A percentile compares a stretch with the other conserved stretches of the same genome.
Conservation (phyloP, 75 land plant genomes). For the Azolla pinnata region DNA sequence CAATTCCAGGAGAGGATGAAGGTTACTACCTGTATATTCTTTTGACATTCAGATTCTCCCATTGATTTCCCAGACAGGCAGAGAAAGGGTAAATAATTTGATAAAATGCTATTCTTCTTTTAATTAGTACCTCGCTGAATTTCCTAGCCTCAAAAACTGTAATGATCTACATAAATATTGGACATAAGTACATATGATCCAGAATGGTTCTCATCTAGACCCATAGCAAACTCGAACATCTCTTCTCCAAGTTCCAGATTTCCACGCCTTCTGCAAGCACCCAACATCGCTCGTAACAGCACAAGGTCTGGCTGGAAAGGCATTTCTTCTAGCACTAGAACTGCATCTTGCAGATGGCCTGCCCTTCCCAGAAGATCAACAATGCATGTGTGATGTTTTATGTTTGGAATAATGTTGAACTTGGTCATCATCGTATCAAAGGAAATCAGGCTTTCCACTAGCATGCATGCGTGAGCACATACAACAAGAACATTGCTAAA, state of each 20-base stretch:
- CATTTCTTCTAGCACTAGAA: conserved; percentile 8
- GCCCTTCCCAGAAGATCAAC: conserved; percentile 25
- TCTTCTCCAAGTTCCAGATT: conserved; percentile 12
- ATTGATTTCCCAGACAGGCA: no score
- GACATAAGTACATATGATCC: conserved; percentile 5
- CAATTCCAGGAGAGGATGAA: no score
- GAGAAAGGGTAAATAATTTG: no score
- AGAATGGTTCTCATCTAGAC: conserved; percentile 3
- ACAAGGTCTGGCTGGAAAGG: conserved; percentile 13
- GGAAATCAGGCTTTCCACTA: no score
- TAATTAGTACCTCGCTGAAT: no score
- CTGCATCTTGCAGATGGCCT: conserved; percentile 14
- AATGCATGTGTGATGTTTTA: conserved; percentile 15
- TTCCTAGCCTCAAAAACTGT: no score
- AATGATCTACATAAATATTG: conserved; percentile 10
- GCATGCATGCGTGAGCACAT: no score
- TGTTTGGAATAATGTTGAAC: conserved; percentile 6
- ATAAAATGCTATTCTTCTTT: no score
- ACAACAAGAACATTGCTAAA: no score
- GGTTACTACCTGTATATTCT: no score
- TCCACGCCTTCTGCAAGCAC: conserved; percentile 12
- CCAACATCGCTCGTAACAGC: conserved; percentile 11
- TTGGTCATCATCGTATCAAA: no score
- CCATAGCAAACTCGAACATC: conserved; percentile 5
- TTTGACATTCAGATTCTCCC: no score